Evolutionary conservation across 2,329 filamentous ascomycete species (phyloP).

Genomic region (Colletotrichum sp.): DNA sequence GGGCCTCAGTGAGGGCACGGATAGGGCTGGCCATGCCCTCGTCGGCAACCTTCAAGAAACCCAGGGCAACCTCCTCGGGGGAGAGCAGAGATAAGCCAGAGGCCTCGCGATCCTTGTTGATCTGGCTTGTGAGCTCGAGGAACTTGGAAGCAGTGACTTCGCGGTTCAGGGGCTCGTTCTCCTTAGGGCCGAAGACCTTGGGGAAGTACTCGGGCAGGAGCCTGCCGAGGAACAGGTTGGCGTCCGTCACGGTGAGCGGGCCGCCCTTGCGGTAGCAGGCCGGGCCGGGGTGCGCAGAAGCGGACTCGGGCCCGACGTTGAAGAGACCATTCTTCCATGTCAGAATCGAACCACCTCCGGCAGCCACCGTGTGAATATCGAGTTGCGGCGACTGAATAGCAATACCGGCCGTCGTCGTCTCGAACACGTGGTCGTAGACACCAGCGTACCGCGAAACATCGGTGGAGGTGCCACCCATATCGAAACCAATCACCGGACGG

Average conservation of each 20-base stretch:
- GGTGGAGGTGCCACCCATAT: conserved; percentile 75
- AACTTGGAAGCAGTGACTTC: conserved; percentile 46
- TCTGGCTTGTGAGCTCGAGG: conserved; percentile 41
- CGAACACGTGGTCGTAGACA: conserved; percentile 58
- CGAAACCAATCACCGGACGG: conserved; percentile 77
- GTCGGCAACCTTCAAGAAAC: conserved; percentile 41
- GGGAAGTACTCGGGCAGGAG: conserved; percentile 69
- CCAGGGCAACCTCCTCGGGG: conserved; percentile 38
- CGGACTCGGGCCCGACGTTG: conserved; percentile 74
- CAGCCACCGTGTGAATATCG: conserved; percentile 83
- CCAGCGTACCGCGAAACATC: conserved; percentile 73
- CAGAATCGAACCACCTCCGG: conserved; percentile 74
- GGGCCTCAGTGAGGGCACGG: conserved; percentile 38
- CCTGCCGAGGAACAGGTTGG: conserved; percentile 72
- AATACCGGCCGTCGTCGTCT: conserved; percentile 79
- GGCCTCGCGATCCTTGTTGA: conserved; percentile 40
- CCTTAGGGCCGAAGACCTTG: conserved; percentile 74
- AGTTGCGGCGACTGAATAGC: conserved; percentile 81
- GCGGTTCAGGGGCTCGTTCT: conserved; percentile 57
- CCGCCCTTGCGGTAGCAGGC: conserved; percentile 77
- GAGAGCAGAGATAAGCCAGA: conserved; percentile 31
- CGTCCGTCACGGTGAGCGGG: conserved; percentile 74
- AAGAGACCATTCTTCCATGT: conserved; percentile 77
- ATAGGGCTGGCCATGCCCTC: conserved; percentile 41
- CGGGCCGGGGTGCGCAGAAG: conserved; percentile 73